These are phyloP conservation scores for Camellia granthamiana DNA, from an alignment of 148 eudicot genomes.

Conservation along the genomic window DNA sequence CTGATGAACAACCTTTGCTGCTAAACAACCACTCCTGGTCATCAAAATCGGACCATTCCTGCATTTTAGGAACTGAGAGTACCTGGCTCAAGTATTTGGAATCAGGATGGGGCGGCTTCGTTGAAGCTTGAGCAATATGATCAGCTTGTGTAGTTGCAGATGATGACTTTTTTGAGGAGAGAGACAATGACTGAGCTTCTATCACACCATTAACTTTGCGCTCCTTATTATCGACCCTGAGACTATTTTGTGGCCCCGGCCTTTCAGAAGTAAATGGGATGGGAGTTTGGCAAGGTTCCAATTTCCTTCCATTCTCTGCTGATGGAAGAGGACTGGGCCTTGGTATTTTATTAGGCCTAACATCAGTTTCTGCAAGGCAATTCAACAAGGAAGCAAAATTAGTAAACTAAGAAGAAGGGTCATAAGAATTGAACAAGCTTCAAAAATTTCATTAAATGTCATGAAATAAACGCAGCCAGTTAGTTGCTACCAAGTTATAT, in stretches of 20 bases:
- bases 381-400: constrained; percentile 40
- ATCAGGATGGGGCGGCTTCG: constrained; percentile 79
- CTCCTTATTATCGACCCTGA: constrained; percentile 44
- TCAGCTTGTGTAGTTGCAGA: constrained; percentile 33
- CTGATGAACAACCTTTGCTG: constrained; percentile 23
- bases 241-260: constrained; percentile 35
- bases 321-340: constrained; percentile 49
- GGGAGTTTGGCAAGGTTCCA: constrained; percentile 48
- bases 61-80: constrained; percentile 66
- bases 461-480: not conserved
- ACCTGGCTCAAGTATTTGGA: constrained; percentile 57
- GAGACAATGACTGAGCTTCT: constrained; percentile 25
- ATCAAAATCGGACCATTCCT: constrained; percentile 50
- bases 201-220: constrained; percentile 45
- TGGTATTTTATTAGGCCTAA: constrained; percentile 60
- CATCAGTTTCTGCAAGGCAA: constrained; percentile 58
- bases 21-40: constrained; percentile 73
- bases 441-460: constrained; percentile 13
- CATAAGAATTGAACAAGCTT: constrained; percentile 17
- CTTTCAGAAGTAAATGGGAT: constrained; percentile 24
- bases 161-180: constrained; percentile 28
- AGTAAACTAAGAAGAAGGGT: constrained; percentile 28
- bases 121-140: constrained; percentile 33
- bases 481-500: constrained; percentile 5
- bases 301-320: constrained; percentile 63